Conservation (phyloP, 163 green algal species). For the Coccomyxa subellipsoidea region DNA sequence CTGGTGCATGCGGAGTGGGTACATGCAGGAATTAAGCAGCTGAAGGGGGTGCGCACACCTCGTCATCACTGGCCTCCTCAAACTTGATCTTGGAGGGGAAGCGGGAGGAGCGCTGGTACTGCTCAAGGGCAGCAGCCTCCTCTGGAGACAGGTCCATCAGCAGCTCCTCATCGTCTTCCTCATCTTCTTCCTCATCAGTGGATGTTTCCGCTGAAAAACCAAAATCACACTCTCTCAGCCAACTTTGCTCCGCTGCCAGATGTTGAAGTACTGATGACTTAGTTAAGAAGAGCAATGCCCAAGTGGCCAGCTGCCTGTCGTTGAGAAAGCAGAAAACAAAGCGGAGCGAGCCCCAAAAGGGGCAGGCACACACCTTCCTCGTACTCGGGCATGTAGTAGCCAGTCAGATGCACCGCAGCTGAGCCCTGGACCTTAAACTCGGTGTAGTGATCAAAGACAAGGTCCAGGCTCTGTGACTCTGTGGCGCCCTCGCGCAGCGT, state of each 20-base stretch:
- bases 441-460: slow-evolving; percentile 64
- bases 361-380: slow-evolving; percentile 20
- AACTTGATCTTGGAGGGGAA: background rate
- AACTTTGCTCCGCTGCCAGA: too few species aligned
- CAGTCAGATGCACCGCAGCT: slow-evolving; percentile 56
- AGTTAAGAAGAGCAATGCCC: too few species aligned
- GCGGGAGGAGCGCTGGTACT: background rate
- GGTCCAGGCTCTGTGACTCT: slow-evolving; percentile 53
- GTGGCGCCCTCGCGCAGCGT: slow-evolving; percentile 29
- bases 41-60: background rate
- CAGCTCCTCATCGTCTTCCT: slow-evolving; percentile 32
- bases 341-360: too few species aligned
- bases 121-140: background rate
- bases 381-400: slow-evolving; percentile 63
- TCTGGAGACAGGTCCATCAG: background rate
- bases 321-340: too few species aligned
- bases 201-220: slow-evolving; percentile 11
- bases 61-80: background rate
- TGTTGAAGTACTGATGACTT: too few species aligned
- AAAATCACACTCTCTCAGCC: background rate
- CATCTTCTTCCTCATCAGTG: slow-evolving; percentile 38
- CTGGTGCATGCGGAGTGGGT: too few species aligned
- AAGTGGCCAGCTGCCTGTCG: too few species aligned
- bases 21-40: too few species aligned
- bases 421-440: slow-evolving; percentile 50